These are phyloP conservation scores for Amylostereum chailletii DNA, from an alignment of 1,284 basidiomycete species.

Conservation along the genomic window DNA sequence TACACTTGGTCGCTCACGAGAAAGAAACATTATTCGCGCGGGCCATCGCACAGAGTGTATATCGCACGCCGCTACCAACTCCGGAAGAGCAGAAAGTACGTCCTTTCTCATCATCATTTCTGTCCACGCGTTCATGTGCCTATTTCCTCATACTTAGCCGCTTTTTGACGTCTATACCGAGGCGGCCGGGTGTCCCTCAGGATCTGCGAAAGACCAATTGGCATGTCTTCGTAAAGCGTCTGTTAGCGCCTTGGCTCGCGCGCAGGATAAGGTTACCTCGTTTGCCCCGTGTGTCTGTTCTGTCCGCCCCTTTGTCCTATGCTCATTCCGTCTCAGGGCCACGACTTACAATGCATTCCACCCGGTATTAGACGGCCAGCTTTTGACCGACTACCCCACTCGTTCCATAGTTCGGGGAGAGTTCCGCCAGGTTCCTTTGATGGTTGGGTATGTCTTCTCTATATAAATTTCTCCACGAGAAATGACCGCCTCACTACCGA, in stretches of 20 bases:
- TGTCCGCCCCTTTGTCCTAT: neutral
- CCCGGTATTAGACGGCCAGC: constrained; percentile 38
- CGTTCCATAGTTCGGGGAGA: constrained; percentile 31
- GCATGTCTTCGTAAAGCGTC: constrained; percentile 39
- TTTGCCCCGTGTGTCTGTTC: constrained; percentile 8
- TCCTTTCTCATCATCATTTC: neutral
- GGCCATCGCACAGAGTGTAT: constrained; percentile 55
- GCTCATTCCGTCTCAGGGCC: constrained; percentile 8
- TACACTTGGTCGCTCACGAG: constrained; percentile 42
- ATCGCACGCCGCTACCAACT: constrained; percentile 35
- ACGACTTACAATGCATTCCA: constrained; percentile 29
- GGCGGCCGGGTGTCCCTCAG: constrained; percentile 37
- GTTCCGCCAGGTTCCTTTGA: constrained; percentile 41
- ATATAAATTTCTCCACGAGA: neutral
- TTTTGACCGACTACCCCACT: constrained; percentile 41
- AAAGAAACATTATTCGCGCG: constrained; percentile 34
- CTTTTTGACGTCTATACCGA: constrained; percentile 41
- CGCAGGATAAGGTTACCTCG: constrained; percentile 35
- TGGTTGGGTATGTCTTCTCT: constrained; percentile 40
- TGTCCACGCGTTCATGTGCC: neutral
- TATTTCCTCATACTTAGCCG: constrained; percentile 23
- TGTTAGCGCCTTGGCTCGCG: constrained; percentile 39
- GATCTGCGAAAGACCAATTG: constrained; percentile 26
- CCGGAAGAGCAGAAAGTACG: constrained; percentile 41
- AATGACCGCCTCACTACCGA: neutral